Conservation (phyloP, 805 yeast genomes). For the Pichia manshurica region DNA sequence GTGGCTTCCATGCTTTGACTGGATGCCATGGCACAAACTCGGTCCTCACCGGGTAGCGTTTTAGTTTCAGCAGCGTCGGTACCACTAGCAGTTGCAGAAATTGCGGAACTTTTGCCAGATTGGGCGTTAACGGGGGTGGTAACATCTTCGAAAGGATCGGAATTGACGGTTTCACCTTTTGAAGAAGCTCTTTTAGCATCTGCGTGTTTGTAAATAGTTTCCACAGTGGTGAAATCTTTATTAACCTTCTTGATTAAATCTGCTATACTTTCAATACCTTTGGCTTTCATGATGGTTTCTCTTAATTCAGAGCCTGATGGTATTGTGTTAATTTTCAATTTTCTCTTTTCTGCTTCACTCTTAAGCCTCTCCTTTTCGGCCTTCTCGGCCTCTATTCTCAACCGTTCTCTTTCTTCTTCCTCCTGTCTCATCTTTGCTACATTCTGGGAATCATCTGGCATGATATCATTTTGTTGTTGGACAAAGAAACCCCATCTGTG, state of each 20-base stretch:
- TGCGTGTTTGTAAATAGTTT: slow-evolving; percentile 22
- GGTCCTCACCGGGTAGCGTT: slow-evolving; percentile 1
- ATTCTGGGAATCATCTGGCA: slow-evolving; percentile 23
- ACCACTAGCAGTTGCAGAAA: not conserved
- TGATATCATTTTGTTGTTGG: slow-evolving; percentile 46
- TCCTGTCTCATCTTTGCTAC: not conserved
- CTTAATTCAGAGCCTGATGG: slow-evolving; percentile 53
- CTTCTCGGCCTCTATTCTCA: slow-evolving; percentile 6
- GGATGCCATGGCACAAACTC: not conserved
- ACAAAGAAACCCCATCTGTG: slow-evolving; percentile 82
- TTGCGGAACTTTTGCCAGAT: no score
- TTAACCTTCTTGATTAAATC: slow-evolving; percentile 64
- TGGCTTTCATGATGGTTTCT: slow-evolving; percentile 64
- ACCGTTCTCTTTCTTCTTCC: slow-evolving; percentile 10
- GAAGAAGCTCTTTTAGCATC: slow-evolving; percentile 9
- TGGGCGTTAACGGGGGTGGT: no score
- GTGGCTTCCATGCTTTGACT: not conserved
- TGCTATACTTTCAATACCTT: slow-evolving; percentile 64
- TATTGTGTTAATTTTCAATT: slow-evolving; percentile 30
- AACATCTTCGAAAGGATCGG: no score
- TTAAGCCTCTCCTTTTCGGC: slow-evolving; percentile 9
- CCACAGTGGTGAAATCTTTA: slow-evolving; percentile 35
- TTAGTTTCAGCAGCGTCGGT: not conserved
- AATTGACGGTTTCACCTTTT: not conserved
- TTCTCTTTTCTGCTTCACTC: slow-evolving; percentile 10